phyloP scores from a whole-genome alignment of 805 yeast genomes.

The Suhomyces emberorum region DNA sequence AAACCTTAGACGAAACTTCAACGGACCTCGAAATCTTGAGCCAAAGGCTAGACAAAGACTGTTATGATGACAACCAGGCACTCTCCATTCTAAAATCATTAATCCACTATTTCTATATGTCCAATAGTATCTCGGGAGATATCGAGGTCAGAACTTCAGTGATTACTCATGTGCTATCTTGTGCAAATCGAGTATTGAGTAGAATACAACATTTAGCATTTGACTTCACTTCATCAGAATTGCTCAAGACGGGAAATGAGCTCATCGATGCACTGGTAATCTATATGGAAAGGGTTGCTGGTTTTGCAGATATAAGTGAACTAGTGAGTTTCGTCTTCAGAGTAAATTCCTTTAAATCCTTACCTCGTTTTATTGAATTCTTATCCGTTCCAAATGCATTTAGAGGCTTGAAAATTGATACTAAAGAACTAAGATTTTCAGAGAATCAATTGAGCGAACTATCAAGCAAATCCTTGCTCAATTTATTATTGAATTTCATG shows the following conservation, averaged over 20 bases:
- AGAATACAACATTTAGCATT: not conserved
- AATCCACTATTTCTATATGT: not conserved
- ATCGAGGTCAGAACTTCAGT: not conserved
- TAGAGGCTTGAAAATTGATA: not conserved
- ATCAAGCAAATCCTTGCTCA: conserved; percentile 3
- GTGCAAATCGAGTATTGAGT: not conserved
- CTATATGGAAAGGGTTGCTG: not conserved
- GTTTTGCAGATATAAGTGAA: not conserved
- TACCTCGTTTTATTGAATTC: conserved; percentile 8
- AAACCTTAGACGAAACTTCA: not conserved
- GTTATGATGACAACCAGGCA: too few species aligned
- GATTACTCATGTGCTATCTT: not conserved
- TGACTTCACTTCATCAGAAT: not conserved
- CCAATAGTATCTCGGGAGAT: not conserved
- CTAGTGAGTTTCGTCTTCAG: not conserved
- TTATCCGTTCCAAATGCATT: conserved; percentile 11
- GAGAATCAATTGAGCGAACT: not conserved
- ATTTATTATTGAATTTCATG: conserved; percentile 18
- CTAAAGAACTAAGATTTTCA: conserved; percentile 1
- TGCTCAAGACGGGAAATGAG: not conserved
- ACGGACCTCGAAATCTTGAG: not conserved
- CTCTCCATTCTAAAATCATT: not conserved
- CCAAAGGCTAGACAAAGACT: not conserved
- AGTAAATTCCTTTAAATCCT: not conserved
- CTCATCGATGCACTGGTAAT: not conserved